Evolutionary conservation across 1,139 yeast species (phyloP).

Genomic region (Sugiyamaella xylanicola): DNA sequence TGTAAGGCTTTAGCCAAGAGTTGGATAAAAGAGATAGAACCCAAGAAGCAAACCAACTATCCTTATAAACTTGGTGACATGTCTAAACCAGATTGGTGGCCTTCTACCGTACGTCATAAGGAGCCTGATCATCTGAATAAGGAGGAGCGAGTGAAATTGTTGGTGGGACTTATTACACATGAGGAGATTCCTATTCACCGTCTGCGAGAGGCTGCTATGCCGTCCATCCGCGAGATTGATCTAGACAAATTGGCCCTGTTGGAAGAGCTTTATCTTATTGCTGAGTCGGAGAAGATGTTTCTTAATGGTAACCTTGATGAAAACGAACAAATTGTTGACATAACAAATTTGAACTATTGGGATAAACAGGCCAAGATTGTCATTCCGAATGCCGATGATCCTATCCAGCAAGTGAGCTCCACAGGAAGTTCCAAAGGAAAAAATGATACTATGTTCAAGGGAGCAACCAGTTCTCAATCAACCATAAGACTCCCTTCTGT

Average conservation of each 20-base stretch:
- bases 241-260: conserved; percentile 26
- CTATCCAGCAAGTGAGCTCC: too few species aligned
- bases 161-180: conserved; percentile 49
- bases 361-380: conserved; percentile 6
- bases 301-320: conserved; percentile 3
- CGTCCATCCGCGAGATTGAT: conserved; percentile 1
- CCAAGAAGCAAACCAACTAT: conserved; percentile 61
- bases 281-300: conserved; percentile 25
- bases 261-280: conserved; percentile 40
- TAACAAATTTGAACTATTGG: conserved; percentile 7
- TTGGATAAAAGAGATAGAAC: conserved; percentile 69
- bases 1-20: conserved; percentile 66
- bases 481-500: too few species aligned
- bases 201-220: conserved; percentile 35
- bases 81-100: conserved; percentile 75
- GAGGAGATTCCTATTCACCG: conserved; percentile 36
- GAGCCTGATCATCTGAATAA: conserved; percentile 77
- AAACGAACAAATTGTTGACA: conserved; percentile 4
- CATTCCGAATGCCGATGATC: neutral
- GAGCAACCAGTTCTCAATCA: too few species aligned
- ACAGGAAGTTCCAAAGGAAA: too few species aligned
- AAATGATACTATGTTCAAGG: too few species aligned
- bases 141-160: conserved; percentile 53
- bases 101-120: conserved; percentile 55
- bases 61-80: conserved; percentile 60